A percentile compares a stretch with the other conserved stretches of the same genome.
Evolutionary conservation across 108 stramenopile genomes (phyloP).

Genomic region (Discostella stelligeroides): DNA sequence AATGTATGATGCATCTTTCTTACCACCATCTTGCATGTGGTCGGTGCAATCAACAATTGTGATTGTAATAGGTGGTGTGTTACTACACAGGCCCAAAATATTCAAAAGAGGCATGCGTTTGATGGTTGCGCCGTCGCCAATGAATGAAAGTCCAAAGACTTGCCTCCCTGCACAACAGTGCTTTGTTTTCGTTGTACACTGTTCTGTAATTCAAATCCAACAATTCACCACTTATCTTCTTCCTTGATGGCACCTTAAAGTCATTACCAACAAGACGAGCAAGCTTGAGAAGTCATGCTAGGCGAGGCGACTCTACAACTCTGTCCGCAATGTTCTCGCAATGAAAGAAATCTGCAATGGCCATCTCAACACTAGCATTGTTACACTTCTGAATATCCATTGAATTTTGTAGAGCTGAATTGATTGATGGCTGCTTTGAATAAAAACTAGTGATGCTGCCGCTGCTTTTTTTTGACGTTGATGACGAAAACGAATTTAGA

Average conservation of each 20-base stretch:
- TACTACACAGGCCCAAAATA: neutral
- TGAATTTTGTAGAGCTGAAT: neutral
- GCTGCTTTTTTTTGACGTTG: too few relatives aligned
- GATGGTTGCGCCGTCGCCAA: slow-evolving; percentile 9
- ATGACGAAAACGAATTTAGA: too few relatives aligned
- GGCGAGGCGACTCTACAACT: neutral
- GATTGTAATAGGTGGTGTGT: slow-evolving; percentile 2
- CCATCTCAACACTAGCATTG: neutral
- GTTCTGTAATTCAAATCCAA: slow-evolving; percentile 14
- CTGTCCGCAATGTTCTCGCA: slow-evolving; percentile 3
- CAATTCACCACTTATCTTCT: slow-evolving; percentile 15
- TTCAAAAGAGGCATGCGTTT: slow-evolving; percentile 11
- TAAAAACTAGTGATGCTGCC: too few relatives aligned
- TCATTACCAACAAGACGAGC: slow-evolving; percentile 1
- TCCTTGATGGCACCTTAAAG: slow-evolving; percentile 1
- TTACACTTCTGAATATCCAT: neutral
- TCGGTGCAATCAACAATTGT: slow-evolving; percentile 13
- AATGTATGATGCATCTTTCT: slow-evolving; percentile 25
- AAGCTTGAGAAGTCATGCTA: neutral
- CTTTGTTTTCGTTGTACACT: slow-evolving; percentile 2
- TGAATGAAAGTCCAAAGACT: slow-evolving; percentile 3
- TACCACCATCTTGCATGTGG: slow-evolving; percentile 17
- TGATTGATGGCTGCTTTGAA: neutral
- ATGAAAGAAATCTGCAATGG: slow-evolving; percentile 8
- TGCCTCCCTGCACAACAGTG: neutral